Base-by-base conservation (phyloP, 2,329 filamentous ascomycete genomes). In the Sporothrix phasma region DNA sequence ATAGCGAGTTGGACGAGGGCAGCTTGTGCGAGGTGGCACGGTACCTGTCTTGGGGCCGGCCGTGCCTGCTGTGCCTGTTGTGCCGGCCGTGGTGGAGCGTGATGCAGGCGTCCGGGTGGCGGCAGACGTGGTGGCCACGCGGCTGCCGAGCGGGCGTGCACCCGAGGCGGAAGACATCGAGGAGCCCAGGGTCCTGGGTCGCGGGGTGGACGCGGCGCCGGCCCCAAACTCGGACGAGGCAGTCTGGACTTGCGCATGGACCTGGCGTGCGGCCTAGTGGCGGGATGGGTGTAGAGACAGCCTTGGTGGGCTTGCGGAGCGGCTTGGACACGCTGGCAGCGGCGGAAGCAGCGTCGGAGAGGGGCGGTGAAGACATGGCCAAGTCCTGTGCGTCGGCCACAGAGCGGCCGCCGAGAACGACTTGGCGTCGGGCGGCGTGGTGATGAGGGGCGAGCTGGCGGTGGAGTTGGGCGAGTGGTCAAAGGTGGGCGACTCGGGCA, bases 311-410 rank as follows among this genome's bases (percentile, higher is more conserved):
- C 72, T 81, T 85, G 65, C 77, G 81, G 63, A 84, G 73, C 45
- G 83, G 82, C 17, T 81, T 79, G n/a, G 92, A 92, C 17, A 81
- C 79, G 15, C 92, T 92, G 26, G 87, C 85, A 71, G 97, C 93
- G 1, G 93, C 79, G 1, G 93, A 79, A 13, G 92, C 92, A 19
- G 87, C 85, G 71, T 97, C 94, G 1, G 93, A 97, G 76, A 96
- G 88, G 41, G 93, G 92, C 53, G 94, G 94, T 22, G 94, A 97
- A 11, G 94, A 94, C 43, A 94, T 93, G 53, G 94, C 93, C 41
- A 93, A 93, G 53, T 94, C 95, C 31, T 87, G 84, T 54, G 87
- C 86, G 37, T 56, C 51, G 17, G 39, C 53, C 37, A 84, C 79
- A 31, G 82, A 78, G 62, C 79, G 26, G 80, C 82, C 3, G 83